phyloP scores from a whole-genome alignment of 2,329 filamentous ascomycete genomes.

The Ceratocystis cubensis region DNA sequence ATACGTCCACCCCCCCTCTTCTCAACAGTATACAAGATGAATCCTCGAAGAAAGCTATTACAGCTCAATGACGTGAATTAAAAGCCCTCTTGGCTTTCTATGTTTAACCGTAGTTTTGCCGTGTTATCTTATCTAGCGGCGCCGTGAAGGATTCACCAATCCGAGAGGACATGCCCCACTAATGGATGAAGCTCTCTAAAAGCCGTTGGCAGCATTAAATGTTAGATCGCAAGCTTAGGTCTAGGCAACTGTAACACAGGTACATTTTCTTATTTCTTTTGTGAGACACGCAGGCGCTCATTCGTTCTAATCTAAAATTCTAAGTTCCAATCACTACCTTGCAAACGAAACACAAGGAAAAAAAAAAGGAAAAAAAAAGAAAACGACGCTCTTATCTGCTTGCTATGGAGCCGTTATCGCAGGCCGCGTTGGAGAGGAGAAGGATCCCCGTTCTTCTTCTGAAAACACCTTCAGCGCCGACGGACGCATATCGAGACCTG shows the following conservation, averaged over 20 bases:
- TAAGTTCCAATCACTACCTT: no score
- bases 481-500: constrained; percentile 59
- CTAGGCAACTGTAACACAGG: background rate
- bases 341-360: no score
- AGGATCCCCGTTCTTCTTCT: constrained; percentile 54
- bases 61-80: background rate
- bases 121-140: background rate
- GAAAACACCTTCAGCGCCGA: constrained; percentile 62
- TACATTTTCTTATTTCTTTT: background rate
- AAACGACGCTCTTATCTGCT: no score
- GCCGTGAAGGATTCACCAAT: background rate
- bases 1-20: background rate
- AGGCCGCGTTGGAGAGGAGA: background rate
- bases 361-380: no score
- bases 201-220: background rate
- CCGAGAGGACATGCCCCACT: background rate
- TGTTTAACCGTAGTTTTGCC: background rate
- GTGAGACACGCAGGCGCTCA: no score
- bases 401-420: background rate
- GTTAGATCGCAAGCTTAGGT: background rate
- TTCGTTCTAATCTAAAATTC: background rate
- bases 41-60: background rate
- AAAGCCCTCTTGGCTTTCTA: background rate
- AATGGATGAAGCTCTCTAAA: background rate
- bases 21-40: background rate